Conservation (phyloP, 2,329 filamentous ascomycete species). For the Ceratocystis colombiana region DNA sequence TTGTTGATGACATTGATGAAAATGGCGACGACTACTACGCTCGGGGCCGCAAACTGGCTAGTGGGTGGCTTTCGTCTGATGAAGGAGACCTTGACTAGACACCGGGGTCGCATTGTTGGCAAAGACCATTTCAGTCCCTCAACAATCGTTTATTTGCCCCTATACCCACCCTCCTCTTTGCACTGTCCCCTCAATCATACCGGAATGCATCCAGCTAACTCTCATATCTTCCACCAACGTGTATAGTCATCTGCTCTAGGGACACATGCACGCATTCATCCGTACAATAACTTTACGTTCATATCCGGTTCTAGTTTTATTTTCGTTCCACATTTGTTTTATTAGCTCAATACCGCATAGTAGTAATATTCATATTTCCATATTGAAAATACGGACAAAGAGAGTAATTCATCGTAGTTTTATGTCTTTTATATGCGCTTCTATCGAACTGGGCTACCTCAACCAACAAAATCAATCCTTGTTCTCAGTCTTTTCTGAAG, state of each 20-base stretch:
- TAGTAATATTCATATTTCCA: constrained; percentile 13
- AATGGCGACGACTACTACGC: constrained; percentile 25
- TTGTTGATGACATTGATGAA: constrained; percentile 20
- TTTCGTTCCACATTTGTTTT: constrained; percentile 29
- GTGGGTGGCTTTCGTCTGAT: constrained; percentile 20
- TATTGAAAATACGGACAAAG: not conserved
- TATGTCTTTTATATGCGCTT: too few species aligned
- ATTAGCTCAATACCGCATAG: constrained; percentile 27
- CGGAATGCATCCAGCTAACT: too few species aligned
- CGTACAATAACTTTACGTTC: not conserved
- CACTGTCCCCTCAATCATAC: not conserved
- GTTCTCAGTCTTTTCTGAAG: constrained; percentile 15
- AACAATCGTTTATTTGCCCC: not conserved
- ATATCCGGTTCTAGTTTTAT: constrained; percentile 5
- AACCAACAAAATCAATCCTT: not conserved
- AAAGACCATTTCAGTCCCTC: not conserved
- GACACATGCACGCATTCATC: not conserved
- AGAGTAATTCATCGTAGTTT: too few species aligned
- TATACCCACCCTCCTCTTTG: not conserved
- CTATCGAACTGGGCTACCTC: not conserved
- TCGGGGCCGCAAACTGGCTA: constrained; percentile 23
- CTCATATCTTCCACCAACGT: not conserved
- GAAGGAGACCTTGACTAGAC: constrained; percentile 23
- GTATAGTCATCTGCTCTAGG: not conserved
- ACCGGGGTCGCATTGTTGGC: not conserved